Conservation (phyloP, 2,329 filamentous ascomycete genomes). For the Colletotrichum theobromicola region DNA sequence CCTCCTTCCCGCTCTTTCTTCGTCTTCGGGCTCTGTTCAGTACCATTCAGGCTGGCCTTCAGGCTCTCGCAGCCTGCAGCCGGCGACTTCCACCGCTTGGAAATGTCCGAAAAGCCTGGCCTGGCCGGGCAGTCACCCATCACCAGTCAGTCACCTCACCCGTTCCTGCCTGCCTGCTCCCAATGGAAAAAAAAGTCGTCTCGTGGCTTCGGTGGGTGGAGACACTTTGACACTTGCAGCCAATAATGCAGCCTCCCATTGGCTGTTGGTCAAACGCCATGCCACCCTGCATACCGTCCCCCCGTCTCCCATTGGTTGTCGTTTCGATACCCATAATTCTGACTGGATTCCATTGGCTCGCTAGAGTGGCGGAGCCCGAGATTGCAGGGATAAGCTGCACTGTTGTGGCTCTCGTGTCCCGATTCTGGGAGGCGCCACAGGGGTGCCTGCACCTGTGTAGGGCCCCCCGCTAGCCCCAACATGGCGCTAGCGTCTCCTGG, state of each 20-base stretch:
- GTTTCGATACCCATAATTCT: neutral
- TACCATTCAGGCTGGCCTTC: neutral
- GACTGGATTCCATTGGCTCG: conserved; percentile 6
- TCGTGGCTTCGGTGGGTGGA: conserved; percentile 16
- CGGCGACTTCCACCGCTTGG: neutral
- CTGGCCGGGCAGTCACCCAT: neutral
- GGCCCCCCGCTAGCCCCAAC: neutral
- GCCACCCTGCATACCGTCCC: neutral
- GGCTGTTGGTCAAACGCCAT: neutral
- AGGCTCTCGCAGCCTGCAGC: neutral
- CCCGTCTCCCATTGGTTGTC: neutral
- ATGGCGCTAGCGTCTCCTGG: neutral
- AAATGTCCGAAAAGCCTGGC: neutral
- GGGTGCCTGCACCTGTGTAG: neutral
- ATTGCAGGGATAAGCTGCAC: neutral
- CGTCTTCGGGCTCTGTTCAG: neutral
- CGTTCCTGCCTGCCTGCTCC: neutral
- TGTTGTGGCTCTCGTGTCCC: conserved; percentile 8
- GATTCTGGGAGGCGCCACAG: neutral
- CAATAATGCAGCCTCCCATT: neutral
- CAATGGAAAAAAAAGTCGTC: neutral
- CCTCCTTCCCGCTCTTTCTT: neutral
- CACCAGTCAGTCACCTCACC: neutral
- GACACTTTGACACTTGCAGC: neutral
- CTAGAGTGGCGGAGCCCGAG: conserved; percentile 14